Evolutionary conservation across 768 basidiomycete genomes (phyloP), one percentile per base, ranked within the genome.

Genomic region (Boletus barrowsii): DNA sequence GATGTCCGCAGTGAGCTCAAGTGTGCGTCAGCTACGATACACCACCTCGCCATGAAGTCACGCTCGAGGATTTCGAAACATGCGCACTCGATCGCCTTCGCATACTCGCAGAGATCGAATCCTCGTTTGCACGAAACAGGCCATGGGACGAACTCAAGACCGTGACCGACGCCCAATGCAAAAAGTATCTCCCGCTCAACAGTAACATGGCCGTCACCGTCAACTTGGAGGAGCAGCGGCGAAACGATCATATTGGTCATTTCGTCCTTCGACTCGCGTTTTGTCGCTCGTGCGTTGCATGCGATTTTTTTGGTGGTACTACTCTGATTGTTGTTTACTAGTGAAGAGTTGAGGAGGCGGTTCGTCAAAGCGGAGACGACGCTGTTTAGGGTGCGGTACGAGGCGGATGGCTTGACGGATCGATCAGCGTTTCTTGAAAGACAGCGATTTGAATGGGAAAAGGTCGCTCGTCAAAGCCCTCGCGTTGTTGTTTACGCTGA

Each of bases 221-320:
- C 10, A 76, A 82, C 46, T 56, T 77, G 50, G 82, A 89, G 33
- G 71, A 66, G 10, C 83, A 98, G 68, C 78, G 97, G 55, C 79
- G 80, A 64, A 86, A 80, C 57, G 97, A 99, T 69, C 87, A 92
- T 63, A 76, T 97, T 13, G 86, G 94, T 10, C 97, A 99, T 72
- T 98, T 93, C 70, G 91, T 98, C 11, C 75, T 98, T 57, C 76
- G 97, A 47, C 77, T 99, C 39, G 95, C 97, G 7, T 98, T 99
- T 72, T 97, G 95, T 73, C 84, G 93, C 53, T 93, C 93, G 95
- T 98, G 72, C 68, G 94, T 84, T 30, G 9, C 15, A 18, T 22
- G 11, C 7, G 30, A 33, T 26, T 9, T 35, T 33, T 42, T 50
- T 33, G 13, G 13, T 47, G 15, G 6, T 20, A 14, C 18, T 8